These are phyloP conservation scores for Candida silvicultrix DNA, from an alignment of 805 yeast genomes.

Conservation along the genomic window DNA sequence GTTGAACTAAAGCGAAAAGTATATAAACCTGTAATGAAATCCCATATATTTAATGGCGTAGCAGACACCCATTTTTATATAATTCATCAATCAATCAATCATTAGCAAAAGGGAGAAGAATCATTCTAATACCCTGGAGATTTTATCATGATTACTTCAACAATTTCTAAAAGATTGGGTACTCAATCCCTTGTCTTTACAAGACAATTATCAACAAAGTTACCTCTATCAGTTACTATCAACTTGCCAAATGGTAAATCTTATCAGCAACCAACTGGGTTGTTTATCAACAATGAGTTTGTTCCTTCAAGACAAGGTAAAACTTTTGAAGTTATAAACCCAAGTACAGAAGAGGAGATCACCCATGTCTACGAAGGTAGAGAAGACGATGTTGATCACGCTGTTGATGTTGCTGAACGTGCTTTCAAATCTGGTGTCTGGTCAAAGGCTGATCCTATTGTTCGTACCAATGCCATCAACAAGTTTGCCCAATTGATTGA, in stretches of 20 bases:
- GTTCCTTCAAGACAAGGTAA: conserved; percentile 51
- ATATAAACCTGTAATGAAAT: too few species aligned
- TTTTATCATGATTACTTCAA: not conserved
- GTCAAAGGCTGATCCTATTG: conserved; percentile 64
- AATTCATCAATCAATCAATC: too few species aligned
- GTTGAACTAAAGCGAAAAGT: too few species aligned
- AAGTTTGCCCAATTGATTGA: conserved; percentile 79
- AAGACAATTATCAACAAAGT: conserved; percentile 6
- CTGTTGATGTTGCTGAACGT: conserved; percentile 74
- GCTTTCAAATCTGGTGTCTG: conserved; percentile 76
- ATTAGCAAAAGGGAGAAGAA: too few species aligned
- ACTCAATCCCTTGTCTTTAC: not conserved
- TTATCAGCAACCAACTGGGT: conserved; percentile 73
- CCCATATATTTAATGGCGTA: too few species aligned
- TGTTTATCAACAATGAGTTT: conserved; percentile 72
- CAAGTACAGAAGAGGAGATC: conserved; percentile 66
- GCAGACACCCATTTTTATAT: too few species aligned
- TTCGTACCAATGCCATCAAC: conserved; percentile 54
- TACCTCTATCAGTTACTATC: conserved; percentile 41
- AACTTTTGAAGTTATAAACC: conserved; percentile 58
- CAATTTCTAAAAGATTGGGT: not conserved
- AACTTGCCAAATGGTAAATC: conserved; percentile 64
- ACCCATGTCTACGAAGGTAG: conserved; percentile 69
- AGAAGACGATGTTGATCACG: conserved; percentile 71
- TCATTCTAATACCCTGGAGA: too few species aligned